Base-by-base conservation (phyloP, 2,329 filamentous ascomycete genomes). In the Fusarium guadeloupense region DNA sequence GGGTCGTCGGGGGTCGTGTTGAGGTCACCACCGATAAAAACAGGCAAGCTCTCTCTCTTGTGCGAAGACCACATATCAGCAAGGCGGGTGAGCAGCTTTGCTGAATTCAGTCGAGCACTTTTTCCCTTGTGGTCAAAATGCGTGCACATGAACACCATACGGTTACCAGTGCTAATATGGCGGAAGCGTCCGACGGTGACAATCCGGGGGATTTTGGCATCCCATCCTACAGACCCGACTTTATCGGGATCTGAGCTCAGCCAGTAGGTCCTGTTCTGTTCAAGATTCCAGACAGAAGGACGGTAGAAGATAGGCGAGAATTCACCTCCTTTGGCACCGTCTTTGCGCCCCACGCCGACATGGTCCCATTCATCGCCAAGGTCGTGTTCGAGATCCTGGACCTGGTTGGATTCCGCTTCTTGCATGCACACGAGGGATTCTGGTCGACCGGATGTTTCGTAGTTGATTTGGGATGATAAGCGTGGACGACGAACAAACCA, bases 241-340 rank as follows among this genome's bases (percentile, higher is more conserved):
- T 71, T 73, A 9, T 80, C 74, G 0, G 85, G 88, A 2, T 84
- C 89, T 60, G 82, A 74, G 7, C 81, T 86, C 3, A 90, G 76
- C 88, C 88, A 90, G 42, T 85, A 78, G 0, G 84, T 87, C 44
- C 81, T 75, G 73, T 77, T 85, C 10, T 77, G 68, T 19, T 77
- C 69, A 4, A 88, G 74, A 9, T 78, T 69, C 83, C 85, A 89
- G 9, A 81, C 66, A 64, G 65, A 80, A 72, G 81, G 57, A 17
- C 62, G 81, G 71, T 88, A 92, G 64, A 91, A 78, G 60, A 92
- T 87, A 3, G 89, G 88, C 2, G 83, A 86, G 73, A 89, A 90
- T 74, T 92, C 89, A 39, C 89, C 89, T 2, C 76, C 77, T 23
- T 79, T 67, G 26, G 78, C 76, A 19, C 89, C 89, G 70, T 87